These are phyloP conservation scores for Cercophora newfieldiana DNA, from an alignment of 495 filamentous ascomycete species.

Conservation along the genomic window DNA sequence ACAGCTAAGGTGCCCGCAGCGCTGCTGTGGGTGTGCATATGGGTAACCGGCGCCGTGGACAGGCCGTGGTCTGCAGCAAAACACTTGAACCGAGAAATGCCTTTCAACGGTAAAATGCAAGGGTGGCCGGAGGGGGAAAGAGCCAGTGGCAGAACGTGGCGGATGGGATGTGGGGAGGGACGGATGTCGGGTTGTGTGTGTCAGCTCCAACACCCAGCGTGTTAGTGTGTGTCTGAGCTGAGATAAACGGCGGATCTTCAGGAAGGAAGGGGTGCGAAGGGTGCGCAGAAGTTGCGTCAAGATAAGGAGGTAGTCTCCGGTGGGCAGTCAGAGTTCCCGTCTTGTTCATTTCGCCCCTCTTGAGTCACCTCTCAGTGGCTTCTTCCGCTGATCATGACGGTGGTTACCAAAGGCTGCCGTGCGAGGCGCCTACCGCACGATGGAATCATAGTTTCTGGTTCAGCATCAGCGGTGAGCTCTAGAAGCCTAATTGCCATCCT, in stretches of 20 bases:
- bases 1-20: not conserved
- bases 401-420: not conserved
- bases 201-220: not conserved
- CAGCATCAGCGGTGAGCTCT: not conserved
- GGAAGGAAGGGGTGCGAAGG: conserved; percentile 1
- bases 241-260: not conserved
- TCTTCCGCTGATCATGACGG: conserved; percentile 5
- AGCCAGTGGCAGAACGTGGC: not conserved
- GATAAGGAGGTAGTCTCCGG: not conserved
- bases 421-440: not conserved
- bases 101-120: conserved; percentile 32
- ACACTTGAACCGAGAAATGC: conserved; percentile 31
- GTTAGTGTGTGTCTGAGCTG: not conserved
- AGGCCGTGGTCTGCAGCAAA: conserved; percentile 19
- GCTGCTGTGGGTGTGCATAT: too few relatives aligned
- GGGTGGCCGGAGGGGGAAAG: conserved; percentile 15
- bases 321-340: not conserved
- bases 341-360: not conserved
- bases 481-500: not conserved
- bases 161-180: not conserved
- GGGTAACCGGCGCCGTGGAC: conserved; percentile 9
- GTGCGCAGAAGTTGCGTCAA: not conserved
- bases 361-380: not conserved
- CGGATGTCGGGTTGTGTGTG: not conserved
- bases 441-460: not conserved